Base-by-base conservation (phyloP, 768 basidiomycete genomes). In the Tylopilus subfusipes region DNA sequence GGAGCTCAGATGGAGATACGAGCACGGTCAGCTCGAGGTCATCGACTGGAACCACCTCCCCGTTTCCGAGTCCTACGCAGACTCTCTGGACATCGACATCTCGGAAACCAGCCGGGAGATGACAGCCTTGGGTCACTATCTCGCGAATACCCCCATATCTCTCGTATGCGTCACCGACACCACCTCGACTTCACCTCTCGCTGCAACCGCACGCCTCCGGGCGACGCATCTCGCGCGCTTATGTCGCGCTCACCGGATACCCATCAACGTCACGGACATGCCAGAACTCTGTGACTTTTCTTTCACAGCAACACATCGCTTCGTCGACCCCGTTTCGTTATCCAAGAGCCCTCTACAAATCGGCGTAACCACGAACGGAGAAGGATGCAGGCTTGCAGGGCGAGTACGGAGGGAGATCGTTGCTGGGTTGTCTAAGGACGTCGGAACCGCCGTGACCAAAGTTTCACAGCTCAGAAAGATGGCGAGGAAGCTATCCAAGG, bases 201-300 rank as follows among this genome's bases (percentile, higher is more conserved):
- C 34, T 8, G 16, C 56, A 4, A 3, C 18, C 24, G 38, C 58
- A 31, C 72, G 70, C 31, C 64, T 64, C 2, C 88, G 88, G 2
- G 88, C 90, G 1, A 71, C 73, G 42, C 70, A 74, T 7, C 77
- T 97, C 34, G 80, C 83, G 50, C 62, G 67, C 16, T 64, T 83
- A 3, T 89, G 88, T 61, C 75, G 69, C 31, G 56, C 72, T 1
- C 78, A 80, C 25, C 79, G 82, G 50, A 84, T 96, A 53, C 87
- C 84, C 2, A 77, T 93, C 60, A 98, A 95, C 64, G 80, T 88
- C n/a, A 83, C 93, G 1, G 96, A 98, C 69, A 82, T 88, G 64
- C 89, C 91, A 2, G 77, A 82, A 14, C 77, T 95, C 38, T 95
- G 91, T 69, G 93, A 97, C 68, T 98, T 91, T 66, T 85, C 89